These are phyloP conservation scores for Aspergillus egyptiacus DNA, from an alignment of 495 filamentous ascomycete species.

Conservation along the genomic window DNA sequence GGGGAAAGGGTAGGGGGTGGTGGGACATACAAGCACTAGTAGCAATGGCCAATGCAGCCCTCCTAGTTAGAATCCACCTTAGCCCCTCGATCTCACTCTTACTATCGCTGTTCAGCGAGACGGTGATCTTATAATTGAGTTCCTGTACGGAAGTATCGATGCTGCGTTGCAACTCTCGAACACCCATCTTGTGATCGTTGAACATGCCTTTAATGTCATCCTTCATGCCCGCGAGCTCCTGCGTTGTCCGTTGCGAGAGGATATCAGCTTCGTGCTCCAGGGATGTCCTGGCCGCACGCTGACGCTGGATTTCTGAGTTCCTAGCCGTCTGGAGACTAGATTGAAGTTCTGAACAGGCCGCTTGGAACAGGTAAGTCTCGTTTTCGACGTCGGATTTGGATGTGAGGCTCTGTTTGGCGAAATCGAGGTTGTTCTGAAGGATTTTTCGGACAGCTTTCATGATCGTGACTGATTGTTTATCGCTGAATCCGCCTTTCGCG, in stretches of 20 bases:
- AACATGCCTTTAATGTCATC: conserved; percentile 94
- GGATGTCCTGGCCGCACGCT: conserved; percentile 72
- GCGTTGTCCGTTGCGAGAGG: conserved; percentile 70
- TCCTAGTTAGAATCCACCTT: conserved; percentile 81
- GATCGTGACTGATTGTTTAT: conserved; percentile 62
- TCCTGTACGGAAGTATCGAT: conserved; percentile 85
- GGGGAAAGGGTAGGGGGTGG: neutral
- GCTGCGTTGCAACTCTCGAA: conserved; percentile 73
- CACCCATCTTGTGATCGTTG: conserved; percentile 90
- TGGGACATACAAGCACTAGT: conserved; percentile 34
- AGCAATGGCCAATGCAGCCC: conserved; percentile 74
- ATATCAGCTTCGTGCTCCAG: conserved; percentile 94
- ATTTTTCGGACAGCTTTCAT: conserved; percentile 85
- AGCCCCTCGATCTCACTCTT: conserved; percentile 88
- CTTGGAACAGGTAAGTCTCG: conserved; percentile 87
- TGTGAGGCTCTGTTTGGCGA: conserved; percentile 69
- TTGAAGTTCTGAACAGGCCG: conserved; percentile 86
- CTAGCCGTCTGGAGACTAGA: conserved; percentile 62
- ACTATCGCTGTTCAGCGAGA: conserved; percentile 74
- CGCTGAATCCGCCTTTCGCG: conserved; percentile 58
- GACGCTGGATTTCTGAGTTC: conserved; percentile 54
- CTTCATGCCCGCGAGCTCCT: conserved; percentile 71
- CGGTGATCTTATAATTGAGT: conserved; percentile 89
- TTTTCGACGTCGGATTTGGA: conserved; percentile 78
- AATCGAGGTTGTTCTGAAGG: conserved; percentile 69